Evolutionary conservation across 1,139 yeast species (phyloP).

Genomic region (Saccharomyces hybrid): DNA sequence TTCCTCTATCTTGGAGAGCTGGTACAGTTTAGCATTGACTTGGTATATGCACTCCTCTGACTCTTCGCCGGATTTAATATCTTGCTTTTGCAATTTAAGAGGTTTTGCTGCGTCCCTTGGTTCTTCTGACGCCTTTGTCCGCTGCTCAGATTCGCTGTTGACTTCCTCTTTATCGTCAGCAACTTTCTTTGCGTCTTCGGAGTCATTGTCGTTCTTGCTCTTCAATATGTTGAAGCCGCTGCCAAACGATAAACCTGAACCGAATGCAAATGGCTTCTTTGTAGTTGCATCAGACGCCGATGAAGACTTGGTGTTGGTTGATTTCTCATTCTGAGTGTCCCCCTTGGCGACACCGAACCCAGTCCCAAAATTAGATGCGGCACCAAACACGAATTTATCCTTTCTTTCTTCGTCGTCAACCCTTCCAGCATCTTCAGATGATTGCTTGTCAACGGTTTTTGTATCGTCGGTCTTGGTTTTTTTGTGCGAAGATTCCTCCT

Average conservation of each 20-base stretch:
- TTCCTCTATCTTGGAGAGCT: conserved; percentile 50
- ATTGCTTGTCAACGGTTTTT: conserved; percentile 1
- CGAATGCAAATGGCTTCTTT: conserved; percentile 22
- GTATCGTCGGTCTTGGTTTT: conserved; percentile 5
- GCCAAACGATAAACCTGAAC: conserved; percentile 31
- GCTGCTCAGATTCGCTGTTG: not conserved
- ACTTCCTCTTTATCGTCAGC: not conserved
- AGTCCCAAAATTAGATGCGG: conserved; percentile 47
- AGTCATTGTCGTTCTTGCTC: conserved; percentile 7
- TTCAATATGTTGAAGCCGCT: conserved; percentile 28
- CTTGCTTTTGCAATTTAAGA: conserved; percentile 39
- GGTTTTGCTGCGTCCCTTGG: conserved; percentile 9
- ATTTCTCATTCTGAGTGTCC: conserved; percentile 28
- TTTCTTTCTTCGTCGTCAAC: conserved; percentile 27
- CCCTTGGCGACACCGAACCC: conserved; percentile 55
- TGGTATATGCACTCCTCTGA: conserved; percentile 63
- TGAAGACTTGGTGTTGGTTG: not conserved
- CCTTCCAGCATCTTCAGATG: not conserved
- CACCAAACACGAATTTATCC: conserved; percentile 46
- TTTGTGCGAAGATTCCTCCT: not conserved
- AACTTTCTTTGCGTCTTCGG: conserved; percentile 6
- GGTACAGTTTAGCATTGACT: conserved; percentile 74
- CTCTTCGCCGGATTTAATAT: conserved; percentile 84
- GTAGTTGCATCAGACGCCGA: not conserved
- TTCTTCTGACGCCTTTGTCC: not conserved